Evolutionary conservation across 768 basidiomycete species (phyloP).

Genomic region (Termitomyces sp.): DNA sequence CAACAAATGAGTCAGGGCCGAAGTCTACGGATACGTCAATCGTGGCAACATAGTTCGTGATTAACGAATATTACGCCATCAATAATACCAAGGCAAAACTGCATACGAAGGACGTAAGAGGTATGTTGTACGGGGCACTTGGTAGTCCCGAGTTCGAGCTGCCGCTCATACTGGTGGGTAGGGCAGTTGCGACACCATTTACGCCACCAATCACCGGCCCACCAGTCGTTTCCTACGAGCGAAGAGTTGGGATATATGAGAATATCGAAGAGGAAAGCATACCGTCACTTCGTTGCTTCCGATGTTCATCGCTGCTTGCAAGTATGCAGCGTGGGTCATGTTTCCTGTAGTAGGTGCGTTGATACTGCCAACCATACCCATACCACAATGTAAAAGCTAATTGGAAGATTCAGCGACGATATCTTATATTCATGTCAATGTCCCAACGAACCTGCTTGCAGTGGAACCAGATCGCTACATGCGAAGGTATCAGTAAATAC

Average conservation of each 20-base stretch:
- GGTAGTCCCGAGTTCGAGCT: neutral
- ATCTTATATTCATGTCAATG: neutral
- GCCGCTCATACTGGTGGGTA: slow-evolving; percentile 18
- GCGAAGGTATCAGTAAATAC: neutral
- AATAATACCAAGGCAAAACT: neutral
- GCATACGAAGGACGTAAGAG: slow-evolving; percentile 3
- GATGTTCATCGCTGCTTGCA: slow-evolving; percentile 35
- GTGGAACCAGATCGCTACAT: slow-evolving; percentile 53
- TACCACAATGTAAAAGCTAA: slow-evolving; percentile 38
- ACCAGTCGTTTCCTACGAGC: slow-evolving; percentile 29
- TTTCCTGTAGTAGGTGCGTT: slow-evolving; percentile 45
- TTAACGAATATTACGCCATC: neutral
- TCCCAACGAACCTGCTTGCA: slow-evolving; percentile 41
- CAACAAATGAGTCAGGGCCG: neutral
- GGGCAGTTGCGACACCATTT: slow-evolving; percentile 30
- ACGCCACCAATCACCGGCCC: slow-evolving; percentile 41
- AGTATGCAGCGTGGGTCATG: slow-evolving; percentile 40
- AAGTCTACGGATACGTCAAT: neutral
- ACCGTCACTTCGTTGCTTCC: slow-evolving; percentile 32
- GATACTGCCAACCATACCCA: slow-evolving; percentile 50
- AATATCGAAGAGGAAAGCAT: neutral
- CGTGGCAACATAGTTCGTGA: neutral
- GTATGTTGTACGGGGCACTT: neutral
- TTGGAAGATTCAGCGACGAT: slow-evolving; percentile 1
- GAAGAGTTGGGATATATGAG: neutral